Evolutionary conservation across 1,139 yeast genomes (phyloP).

Genomic region (Spencermartinsiella ligniputridi): DNA sequence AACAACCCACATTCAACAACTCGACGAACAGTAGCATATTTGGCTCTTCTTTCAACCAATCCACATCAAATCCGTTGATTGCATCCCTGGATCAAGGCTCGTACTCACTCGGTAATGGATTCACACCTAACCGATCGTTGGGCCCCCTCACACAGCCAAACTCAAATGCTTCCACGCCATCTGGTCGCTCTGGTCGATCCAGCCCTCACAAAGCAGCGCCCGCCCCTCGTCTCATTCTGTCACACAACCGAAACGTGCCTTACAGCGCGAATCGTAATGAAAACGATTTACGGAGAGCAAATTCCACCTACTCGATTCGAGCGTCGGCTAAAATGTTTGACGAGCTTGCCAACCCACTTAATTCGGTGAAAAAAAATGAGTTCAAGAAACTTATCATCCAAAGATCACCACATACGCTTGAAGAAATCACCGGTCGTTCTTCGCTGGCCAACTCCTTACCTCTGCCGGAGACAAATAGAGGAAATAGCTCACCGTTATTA

Average conservation of each 20-base stretch:
- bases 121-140: background rate
- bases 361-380: background rate
- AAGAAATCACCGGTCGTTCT: background rate
- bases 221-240: slow-evolving; percentile 3
- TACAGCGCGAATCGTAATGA: slow-evolving; percentile 26
- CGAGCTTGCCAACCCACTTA: background rate
- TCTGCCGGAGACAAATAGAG: background rate
- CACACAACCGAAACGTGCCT: slow-evolving; percentile 4
- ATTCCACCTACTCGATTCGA: background rate
- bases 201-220: slow-evolving; percentile 7
- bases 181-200: background rate
- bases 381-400: background rate
- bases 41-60: slow-evolving; percentile 5
- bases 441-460: background rate
- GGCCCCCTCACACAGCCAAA: slow-evolving; percentile 3
- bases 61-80: background rate
- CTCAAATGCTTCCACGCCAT: background rate
- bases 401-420: background rate
- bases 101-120: slow-evolving; percentile 2
- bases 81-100: slow-evolving; percentile 6
- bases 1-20: no score
- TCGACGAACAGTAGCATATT: slow-evolving; percentile 2
- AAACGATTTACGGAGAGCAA: background rate
- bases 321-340: background rate
- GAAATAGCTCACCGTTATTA: background rate